Evolutionary conservation across 306 rosid species (phyloP), one percentile per base, ranked within the genome.

Genomic region (Nissolia schottii): DNA sequence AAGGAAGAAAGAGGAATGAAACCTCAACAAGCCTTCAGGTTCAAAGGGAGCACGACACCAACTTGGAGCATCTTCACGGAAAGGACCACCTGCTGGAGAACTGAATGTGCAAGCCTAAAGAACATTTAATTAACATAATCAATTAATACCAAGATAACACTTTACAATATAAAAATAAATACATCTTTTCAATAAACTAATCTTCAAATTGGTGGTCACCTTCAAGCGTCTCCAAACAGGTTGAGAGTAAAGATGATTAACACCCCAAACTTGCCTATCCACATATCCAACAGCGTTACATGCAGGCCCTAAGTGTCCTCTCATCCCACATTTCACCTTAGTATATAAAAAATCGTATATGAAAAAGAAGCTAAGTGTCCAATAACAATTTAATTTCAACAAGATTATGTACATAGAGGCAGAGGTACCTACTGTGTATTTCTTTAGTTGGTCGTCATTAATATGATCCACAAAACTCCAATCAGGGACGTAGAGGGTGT

Each of bases 261-360:
- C 73, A 29, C 98, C 98, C 98, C 98, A 92, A 58, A 87, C 92
- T 65, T 73, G 86, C 59, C 98, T 72, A 75, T 92, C 98, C 28
- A 90, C 96, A 55, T 80, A n/a, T 20, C 98, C 96, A 16, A 90
- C 96, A 1, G 96, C 96, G 57, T 92, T 92, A 79, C 98, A 92
- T 25, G 98, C 95, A 3, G 98, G 96, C 1, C 96, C 92, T 25
- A 92, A 40, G 72, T 90, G 88, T 63, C 98, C 93, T 90, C 96
- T 87, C 90, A 90, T 82, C 51, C 98, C 96, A 80, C 98, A 90
- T 28, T 43, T 59, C 3, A 92, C 96, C 95, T n/a, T 92, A 71
- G 60, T 85, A 46, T 25, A 88, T 64, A 6, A 23, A 69, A 16
- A n/a, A n/a, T n/a, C n/a, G n/a, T n/a, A n/a, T n/a, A n/a, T n/a